Evolutionary conservation across 2,329 filamentous ascomycete species (phyloP).

Genomic region (Tolypocladium inflatum): DNA sequence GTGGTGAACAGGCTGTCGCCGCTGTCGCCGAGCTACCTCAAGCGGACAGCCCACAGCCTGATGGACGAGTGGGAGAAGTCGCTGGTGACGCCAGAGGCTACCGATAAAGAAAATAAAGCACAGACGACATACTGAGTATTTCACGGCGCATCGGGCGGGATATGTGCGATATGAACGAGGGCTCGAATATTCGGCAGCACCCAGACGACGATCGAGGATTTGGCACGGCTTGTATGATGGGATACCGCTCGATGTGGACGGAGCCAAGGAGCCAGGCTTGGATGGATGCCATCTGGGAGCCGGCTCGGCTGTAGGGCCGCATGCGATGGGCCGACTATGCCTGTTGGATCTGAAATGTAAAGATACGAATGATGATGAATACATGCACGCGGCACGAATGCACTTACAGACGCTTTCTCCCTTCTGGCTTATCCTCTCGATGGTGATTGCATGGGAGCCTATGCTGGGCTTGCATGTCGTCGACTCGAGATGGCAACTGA

Average conservation of each 20-base stretch:
- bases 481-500: no score
- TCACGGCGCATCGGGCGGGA: not conserved
- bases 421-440: not conserved
- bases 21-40: conserved; percentile 65
- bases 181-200: not conserved
- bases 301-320: not conserved
- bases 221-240: not conserved
- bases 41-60: conserved; percentile 72
- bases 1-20: conserved; percentile 62
- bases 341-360: conserved; percentile 8
- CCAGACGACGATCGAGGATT: not conserved
- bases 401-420: not conserved
- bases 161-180: not conserved
- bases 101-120: conserved; percentile 22
- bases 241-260: not conserved
- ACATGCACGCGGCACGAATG: not conserved
- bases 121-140: conserved; percentile 6
- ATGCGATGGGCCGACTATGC: no score
- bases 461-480: no score
- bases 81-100: conserved; percentile 17
- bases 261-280: not conserved
- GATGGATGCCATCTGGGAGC: not conserved
- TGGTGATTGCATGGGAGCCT: no score
- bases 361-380: conserved; percentile 4
- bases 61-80: conserved; percentile 86